Conservation (phyloP, 148 eudicot genomes). For the Arctostaphylos glauca region DNA sequence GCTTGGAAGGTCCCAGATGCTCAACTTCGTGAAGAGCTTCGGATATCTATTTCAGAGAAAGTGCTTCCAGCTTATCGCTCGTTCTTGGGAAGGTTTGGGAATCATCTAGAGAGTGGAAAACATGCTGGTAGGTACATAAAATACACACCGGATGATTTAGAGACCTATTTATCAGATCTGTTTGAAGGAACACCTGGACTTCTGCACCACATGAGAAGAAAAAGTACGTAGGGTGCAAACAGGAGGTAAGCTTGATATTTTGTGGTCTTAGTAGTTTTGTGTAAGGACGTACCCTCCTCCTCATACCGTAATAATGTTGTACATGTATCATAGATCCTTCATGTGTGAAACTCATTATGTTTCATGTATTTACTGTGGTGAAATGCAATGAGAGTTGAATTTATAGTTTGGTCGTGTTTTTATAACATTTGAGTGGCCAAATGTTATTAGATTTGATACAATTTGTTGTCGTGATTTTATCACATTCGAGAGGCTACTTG, state of each 20-base stretch:
- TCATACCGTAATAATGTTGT: constrained; percentile 68
- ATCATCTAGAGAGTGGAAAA: constrained; percentile 69
- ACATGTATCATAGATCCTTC: constrained; percentile 41
- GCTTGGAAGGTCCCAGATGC: constrained; percentile 92
- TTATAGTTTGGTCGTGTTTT: neutral
- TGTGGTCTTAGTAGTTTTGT: constrained; percentile 31
- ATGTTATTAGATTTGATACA: neutral
- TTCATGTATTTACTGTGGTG: constrained; percentile 31
- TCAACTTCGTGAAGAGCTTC: constrained; percentile 84
- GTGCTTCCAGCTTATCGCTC: constrained; percentile 84
- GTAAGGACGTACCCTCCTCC: constrained; percentile 31
- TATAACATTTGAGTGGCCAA: constrained; percentile 8
- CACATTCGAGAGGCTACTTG: neutral
- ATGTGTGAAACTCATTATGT: constrained; percentile 39
- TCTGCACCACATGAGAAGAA: constrained; percentile 75
- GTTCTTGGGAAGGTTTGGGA: constrained; percentile 82
- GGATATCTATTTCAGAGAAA: constrained; percentile 86
- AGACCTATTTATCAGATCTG: constrained; percentile 69
- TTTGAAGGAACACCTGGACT: constrained; percentile 81
- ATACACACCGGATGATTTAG: constrained; percentile 86
- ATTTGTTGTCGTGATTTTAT: neutral
- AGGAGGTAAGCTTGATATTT: constrained; percentile 43
- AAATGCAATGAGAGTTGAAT: constrained; percentile 14
- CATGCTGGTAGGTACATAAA: constrained; percentile 90
- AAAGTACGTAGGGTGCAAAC: constrained; percentile 45